A percentile compares a stretch with the other conserved stretches of the same genome.
Evolutionary conservation across 768 basidiomycete genomes (phyloP).

Genomic region (Polyporus arcularius): DNA sequence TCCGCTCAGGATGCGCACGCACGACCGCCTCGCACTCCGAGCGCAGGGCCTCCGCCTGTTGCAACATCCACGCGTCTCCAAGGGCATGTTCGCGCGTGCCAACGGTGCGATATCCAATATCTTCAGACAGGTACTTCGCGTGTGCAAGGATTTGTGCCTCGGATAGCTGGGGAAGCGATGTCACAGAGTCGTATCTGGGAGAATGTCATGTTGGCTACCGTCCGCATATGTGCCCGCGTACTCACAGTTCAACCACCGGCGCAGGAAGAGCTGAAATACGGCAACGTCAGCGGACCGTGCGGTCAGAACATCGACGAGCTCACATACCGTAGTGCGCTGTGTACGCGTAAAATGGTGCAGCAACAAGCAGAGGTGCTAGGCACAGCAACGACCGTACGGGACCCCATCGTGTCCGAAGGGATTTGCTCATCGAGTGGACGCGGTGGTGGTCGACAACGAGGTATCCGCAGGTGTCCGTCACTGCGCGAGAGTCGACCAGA

Average conservation of each 20-base stretch:
- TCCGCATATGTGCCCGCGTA: background rate
- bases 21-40: conserved; percentile 58
- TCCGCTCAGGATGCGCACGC: conserved; percentile 38
- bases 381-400: conserved; percentile 57
- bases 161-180: conserved; percentile 67
- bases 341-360: conserved; percentile 50
- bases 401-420: conserved; percentile 46
- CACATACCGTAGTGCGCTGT: conserved; percentile 39
- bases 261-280: conserved; percentile 52
- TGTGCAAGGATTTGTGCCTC: conserved; percentile 66
- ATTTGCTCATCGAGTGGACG: conserved; percentile 16
- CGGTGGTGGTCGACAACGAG: too few species aligned
- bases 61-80: conserved; percentile 81
- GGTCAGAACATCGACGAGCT: conserved; percentile 13
- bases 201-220: background rate
- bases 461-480: too few species aligned
- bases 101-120: conserved; percentile 88
- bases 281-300: background rate
- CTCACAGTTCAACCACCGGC: conserved; percentile 57
- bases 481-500: too few species aligned
- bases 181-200: conserved; percentile 47
- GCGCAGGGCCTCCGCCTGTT: conserved; percentile 63
- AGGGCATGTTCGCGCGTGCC: conserved; percentile 87
- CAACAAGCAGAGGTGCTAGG: conserved; percentile 55
- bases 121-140: conserved; percentile 74